Evolutionary conservation across 192 early-diverging fungal species (phyloP), one percentile per base, ranked within the genome.

Genomic region (Borealophlyctis nickersoniae): DNA sequence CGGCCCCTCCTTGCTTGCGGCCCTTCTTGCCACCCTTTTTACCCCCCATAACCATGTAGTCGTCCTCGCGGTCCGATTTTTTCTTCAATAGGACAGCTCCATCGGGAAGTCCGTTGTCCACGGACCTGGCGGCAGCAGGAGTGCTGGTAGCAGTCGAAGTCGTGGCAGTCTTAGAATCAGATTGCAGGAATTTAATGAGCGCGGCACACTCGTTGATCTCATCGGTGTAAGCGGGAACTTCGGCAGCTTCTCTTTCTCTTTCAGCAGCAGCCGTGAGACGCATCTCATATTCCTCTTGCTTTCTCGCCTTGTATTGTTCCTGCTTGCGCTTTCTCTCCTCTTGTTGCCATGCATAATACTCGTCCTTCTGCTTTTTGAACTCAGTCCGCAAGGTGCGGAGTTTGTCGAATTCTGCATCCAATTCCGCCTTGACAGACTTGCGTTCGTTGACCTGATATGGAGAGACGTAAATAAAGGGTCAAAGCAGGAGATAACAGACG

Each of bases 141-240:
- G 36, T 60, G 58, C 63, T 61, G 58, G 80, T 72, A 5, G 68
- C 69, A 34, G 76, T 65, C 58, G 72, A 67, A 54, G 67, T 77
- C 59, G 72, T 72, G 29, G 74, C 69, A 13, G 60, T 73, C 34
- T 71, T 71, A 52, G 35, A 36, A 32, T 73, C 72, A 30, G 9
- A 45, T 49, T 83, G 63, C 65, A 97, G 81, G 68, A 89, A 90
- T 30, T 78, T 76, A 64, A 94, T 86, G 52, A 98, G 77, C 55
- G 83, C 85, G 58, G 88, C 87, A 81, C 92, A 95, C 52, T 78
- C 82, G 72, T 78, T 67, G 66, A 98, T 95, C 73, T 98, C 95
- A 68, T 81, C 80, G 52, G 85, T 77, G 78, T 85, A 98, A 4
- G 95, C 93, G 31, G 92, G 92, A 29, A 91, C 75, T 58, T 92